Base-by-base conservation (phyloP, 176 grass and related monocot species). In the Musa itinerans region DNA sequence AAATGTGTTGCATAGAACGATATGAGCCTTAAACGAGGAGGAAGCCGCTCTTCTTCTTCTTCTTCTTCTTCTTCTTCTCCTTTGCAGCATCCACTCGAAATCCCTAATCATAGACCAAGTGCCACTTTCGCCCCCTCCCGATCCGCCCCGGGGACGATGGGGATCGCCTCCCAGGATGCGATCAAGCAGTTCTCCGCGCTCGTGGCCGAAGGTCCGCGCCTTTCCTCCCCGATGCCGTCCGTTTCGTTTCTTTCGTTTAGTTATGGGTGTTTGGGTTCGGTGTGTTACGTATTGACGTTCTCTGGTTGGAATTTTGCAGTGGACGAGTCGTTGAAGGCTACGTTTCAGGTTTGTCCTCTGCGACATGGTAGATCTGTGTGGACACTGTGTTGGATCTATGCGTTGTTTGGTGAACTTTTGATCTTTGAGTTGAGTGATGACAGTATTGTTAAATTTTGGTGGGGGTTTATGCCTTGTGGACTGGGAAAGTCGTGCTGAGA, bases 121-220 rank as follows among this genome's bases (percentile, higher is more conserved):
- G 34, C 4, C 16, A 17, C 43, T 11, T n/a, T 9, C 68, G 11
- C 9, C 16, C 17, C 68, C 43, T 50, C 25, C 48, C 17, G 43
- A 70, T 74, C 24, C 12, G 22, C 29, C 12, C 2, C 23, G 1
- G 7, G 52, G 15, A 3, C 22, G 50, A 98, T 98, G 94, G 88
- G 86, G 78, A 48, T 78, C 63, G 20, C 76, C 73, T 85, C 94
- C 48, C 90, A 85, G 64, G 86, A 98, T 62, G 88, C 86, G 59
- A 83, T 98, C 78, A 93, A 90, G 88, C 88, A 93, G 91, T 86
- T 98, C 27, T 81, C 84, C 9, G 82, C 72, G 56, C 83, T 98
- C 57, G 87, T 98, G 87, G 86, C 87, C 29, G 85, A 89, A 82
- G 76, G 94, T 80, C 65, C 13, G 86, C 68, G 61, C 71, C 61